These are phyloP conservation scores for Pezicula neosporulosa DNA, from an alignment of 2,329 filamentous ascomycete genomes.

Conservation along the genomic window DNA sequence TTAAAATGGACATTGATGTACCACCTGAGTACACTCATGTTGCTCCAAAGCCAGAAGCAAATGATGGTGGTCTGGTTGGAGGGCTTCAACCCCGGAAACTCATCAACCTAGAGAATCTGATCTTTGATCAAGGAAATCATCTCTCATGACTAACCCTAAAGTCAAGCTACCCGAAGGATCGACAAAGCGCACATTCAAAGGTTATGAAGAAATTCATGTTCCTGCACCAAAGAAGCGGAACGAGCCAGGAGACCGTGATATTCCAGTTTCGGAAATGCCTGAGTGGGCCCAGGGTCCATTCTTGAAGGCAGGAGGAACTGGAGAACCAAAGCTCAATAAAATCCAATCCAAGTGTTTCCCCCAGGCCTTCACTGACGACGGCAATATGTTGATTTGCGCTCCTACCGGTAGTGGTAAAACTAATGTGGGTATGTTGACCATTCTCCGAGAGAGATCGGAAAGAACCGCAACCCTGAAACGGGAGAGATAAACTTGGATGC, in stretches of 20 bases:
- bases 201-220: conserved; percentile 97
- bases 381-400: conserved; percentile 96
- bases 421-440: conserved; percentile 96
- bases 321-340: conserved; percentile 83
- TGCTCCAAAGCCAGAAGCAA: conserved; percentile 44
- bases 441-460: conserved; percentile 93
- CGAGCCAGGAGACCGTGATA: conserved; percentile 74
- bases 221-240: conserved; percentile 85
- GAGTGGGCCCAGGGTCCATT: conserved; percentile 90
- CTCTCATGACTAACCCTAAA: conserved; percentile 97
- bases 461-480: conserved; percentile 82
- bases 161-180: conserved; percentile 92
- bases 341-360: conserved; percentile 94
- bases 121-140: conserved; percentile 98
- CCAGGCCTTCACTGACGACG: conserved; percentile 87
- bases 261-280: conserved; percentile 83
- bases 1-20: conserved; percentile 93
- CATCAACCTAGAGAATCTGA: conserved; percentile 91
- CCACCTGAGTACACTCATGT: conserved; percentile 55
- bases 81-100: conserved; percentile 82
- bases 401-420: conserved; percentile 98
- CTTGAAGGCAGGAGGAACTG: conserved; percentile 42
- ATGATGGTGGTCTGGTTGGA: conserved; percentile 69
- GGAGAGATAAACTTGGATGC: conserved; percentile 94
- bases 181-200: conserved; percentile 93